A percentile compares a stretch with the other conserved stretches of the same genome.
Evolutionary conservation across 2,329 filamentous ascomycete species (phyloP).

Genomic region (Aureobasidium zeae): DNA sequence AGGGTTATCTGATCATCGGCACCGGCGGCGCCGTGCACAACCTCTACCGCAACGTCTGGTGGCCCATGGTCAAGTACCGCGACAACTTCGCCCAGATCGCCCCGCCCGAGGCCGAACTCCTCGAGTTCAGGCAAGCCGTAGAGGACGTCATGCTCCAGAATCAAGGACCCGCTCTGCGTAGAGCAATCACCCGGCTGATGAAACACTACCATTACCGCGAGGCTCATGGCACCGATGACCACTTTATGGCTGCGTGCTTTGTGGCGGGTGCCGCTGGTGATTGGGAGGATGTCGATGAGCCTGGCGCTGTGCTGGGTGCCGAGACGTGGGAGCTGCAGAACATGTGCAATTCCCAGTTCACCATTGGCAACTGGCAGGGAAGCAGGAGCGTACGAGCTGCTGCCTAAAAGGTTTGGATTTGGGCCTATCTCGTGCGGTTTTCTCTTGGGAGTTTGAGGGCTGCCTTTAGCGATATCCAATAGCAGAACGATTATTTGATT

Average conservation of each 20-base stretch:
- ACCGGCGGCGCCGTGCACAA: slow-evolving; percentile 61
- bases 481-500: too few relatives aligned
- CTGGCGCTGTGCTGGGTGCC: slow-evolving; percentile 20
- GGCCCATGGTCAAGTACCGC: slow-evolving; percentile 52
- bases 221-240: slow-evolving; percentile 61
- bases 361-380: slow-evolving; percentile 36
- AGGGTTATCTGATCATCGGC: slow-evolving; percentile 49
- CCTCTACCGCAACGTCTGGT: slow-evolving; percentile 58
- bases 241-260: slow-evolving; percentile 59
- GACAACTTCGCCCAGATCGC: slow-evolving; percentile 54
- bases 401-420: neutral
- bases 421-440: too few relatives aligned
- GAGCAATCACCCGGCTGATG: slow-evolving; percentile 53
- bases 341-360: slow-evolving; percentile 54
- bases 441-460: too few relatives aligned
- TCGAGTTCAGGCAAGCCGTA: slow-evolving; percentile 58
- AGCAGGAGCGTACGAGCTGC: slow-evolving; percentile 5
- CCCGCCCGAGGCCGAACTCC: slow-evolving; percentile 50
- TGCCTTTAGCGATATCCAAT: too few relatives aligned
- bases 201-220: slow-evolving; percentile 58
- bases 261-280: slow-evolving; percentile 49
- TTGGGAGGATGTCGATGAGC: slow-evolving; percentile 17
- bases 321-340: slow-evolving; percentile 60
- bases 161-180: slow-evolving; percentile 44
- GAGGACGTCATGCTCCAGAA: slow-evolving; percentile 50